Conservation (phyloP, 495 filamentous ascomycete genomes). For the Recurvomyces mirabilis region DNA sequence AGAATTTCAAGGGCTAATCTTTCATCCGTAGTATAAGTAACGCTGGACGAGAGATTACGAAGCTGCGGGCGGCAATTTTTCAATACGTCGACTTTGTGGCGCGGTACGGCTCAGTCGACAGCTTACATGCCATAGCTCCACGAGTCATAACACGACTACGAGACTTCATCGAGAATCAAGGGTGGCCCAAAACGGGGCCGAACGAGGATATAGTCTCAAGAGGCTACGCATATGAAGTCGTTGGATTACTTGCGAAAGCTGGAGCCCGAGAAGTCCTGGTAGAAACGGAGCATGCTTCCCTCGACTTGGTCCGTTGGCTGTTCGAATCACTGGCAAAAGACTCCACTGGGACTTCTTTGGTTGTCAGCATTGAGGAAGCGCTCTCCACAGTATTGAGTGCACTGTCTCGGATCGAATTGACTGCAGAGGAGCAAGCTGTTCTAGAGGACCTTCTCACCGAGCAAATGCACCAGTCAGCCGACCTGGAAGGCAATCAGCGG, state of each 20-base stretch:
- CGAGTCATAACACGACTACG: constrained; percentile 59
- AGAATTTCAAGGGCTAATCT: no score
- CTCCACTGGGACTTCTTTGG: constrained; percentile 57
- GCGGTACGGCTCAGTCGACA: constrained; percentile 51
- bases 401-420: constrained; percentile 34
- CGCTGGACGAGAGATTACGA: constrained; percentile 56
- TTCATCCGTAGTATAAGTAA: constrained; percentile 35
- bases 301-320: constrained; percentile 62
- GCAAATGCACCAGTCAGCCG: constrained; percentile 25
- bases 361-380: constrained; percentile 80
- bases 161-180: constrained; percentile 66
- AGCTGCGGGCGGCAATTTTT: constrained; percentile 74
- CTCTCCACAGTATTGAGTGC: constrained; percentile 63
- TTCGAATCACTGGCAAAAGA: constrained; percentile 75
- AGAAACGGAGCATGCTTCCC: constrained; percentile 34
- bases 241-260: constrained; percentile 61
- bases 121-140: constrained; percentile 52
- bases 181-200: constrained; percentile 57
- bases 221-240: constrained; percentile 52
- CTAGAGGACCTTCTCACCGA: constrained; percentile 36
- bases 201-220: constrained; percentile 29
- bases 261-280: constrained; percentile 40
- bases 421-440: constrained; percentile 33
- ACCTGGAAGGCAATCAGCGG: constrained; percentile 22
- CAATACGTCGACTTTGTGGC: constrained; percentile 81